Evolutionary conservation across 1,284 basidiomycete genomes (phyloP), one percentile per base, ranked within the genome.

Genomic region (Austroboletus sp.): DNA sequence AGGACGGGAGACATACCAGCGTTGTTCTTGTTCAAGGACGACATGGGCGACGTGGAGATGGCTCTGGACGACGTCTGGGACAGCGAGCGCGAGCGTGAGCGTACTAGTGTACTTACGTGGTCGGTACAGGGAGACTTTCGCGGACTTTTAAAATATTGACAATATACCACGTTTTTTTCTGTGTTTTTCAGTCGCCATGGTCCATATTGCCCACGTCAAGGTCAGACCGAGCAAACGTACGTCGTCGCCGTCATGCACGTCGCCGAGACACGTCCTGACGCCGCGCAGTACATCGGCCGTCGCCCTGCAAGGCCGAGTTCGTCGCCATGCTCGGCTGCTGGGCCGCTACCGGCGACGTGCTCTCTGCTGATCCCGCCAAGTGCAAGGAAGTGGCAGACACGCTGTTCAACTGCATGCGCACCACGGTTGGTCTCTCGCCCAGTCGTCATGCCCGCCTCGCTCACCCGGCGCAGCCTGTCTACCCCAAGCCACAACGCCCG

Each of bases 271-370:
- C 2, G 1, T 2, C 11, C 27, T 33, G 29, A 39, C 13, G 25
- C 3, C 0, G 2, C 8, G 2, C 44, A 61, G 63, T 61, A 13
- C 50, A n/a, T 11, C 51, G 57, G 19, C 53, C 51, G 0, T 56
- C 57, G 0, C 60, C 60, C 8, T 62, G 60, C 57, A 64, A 62
- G 12, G 69, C 79, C 21, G 85, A 93, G 66, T 75, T 96, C 48
- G 75, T 83, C 10, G 70, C 80, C 42, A 88, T 97, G 82, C 78
- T 97, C 31, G 81, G 83, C 38, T 97, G 93, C 69, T 95, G 90
- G 89, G 89, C 92, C n/a, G 82, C 85, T 13, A 77, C 80, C 3
- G 72, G 74, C 26, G 91, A 96, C 65, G 53, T 87, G 26, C 74
- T 77, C 55, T 82, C 80, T 17, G 70, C 72, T 9, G 71, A 72